Evolutionary conservation across 2,329 filamentous ascomycete genomes (phyloP).

Genomic region (Monilinia fructigena): DNA sequence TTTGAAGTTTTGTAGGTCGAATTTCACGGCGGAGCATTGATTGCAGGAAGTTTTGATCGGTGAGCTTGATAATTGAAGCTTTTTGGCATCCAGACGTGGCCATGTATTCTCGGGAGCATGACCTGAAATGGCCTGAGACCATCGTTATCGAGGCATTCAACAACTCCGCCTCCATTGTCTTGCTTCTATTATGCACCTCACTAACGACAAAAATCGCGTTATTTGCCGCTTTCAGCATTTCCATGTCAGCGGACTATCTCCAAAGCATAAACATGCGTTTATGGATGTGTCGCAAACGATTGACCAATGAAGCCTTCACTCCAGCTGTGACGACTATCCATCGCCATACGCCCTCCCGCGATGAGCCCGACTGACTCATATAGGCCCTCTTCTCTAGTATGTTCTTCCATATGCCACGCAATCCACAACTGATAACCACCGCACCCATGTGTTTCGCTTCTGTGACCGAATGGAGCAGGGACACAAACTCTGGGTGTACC

Average conservation of each 20-base stretch:
- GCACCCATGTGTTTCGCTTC: slow-evolving; percentile 44
- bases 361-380: slow-evolving; percentile 49
- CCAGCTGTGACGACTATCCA: slow-evolving; percentile 50
- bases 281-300: slow-evolving; percentile 41
- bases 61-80: slow-evolving; percentile 42
- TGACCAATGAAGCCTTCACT: slow-evolving; percentile 51
- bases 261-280: slow-evolving; percentile 52
- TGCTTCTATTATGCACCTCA: slow-evolving; percentile 47
- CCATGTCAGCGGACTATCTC: slow-evolving; percentile 57
- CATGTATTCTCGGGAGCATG: slow-evolving; percentile 43
- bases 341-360: slow-evolving; percentile 51
- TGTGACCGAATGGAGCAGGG: slow-evolving; percentile 43
- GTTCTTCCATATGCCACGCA: slow-evolving; percentile 54
- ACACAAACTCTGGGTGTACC: slow-evolving; percentile 50
- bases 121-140: slow-evolving; percentile 48
- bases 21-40: background rate
- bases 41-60: background rate
- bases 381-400: slow-evolving; percentile 49
- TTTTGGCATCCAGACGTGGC: slow-evolving; percentile 45
- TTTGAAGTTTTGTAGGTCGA: background rate
- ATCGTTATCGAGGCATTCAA: slow-evolving; percentile 42
- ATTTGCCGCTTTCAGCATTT: slow-evolving; percentile 55
- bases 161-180: slow-evolving; percentile 52
- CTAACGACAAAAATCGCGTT: slow-evolving; percentile 57
- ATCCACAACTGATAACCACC: slow-evolving; percentile 56